These are phyloP conservation scores for Pyrenophora seminiperda DNA, from an alignment of 2,329 filamentous ascomycete genomes.

Conservation along the genomic window DNA sequence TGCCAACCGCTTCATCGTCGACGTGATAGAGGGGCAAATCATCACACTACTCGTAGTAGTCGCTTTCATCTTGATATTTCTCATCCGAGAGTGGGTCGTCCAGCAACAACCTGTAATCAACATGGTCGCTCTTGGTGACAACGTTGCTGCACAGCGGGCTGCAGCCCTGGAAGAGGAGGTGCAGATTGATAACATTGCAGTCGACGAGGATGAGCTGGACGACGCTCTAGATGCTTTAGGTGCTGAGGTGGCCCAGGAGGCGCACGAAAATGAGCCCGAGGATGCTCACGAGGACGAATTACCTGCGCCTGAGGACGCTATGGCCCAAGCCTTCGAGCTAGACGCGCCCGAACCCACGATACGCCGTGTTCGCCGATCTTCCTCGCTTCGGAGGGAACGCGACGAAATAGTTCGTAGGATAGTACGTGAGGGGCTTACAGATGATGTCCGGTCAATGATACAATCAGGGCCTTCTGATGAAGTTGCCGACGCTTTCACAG, in stretches of 20 bases:
- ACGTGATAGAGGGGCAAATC: constrained; percentile 87
- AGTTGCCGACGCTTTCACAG: constrained; percentile 11
- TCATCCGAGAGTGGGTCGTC: constrained; percentile 97
- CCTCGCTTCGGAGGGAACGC: constrained; percentile 20
- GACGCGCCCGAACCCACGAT: constrained; percentile 13
- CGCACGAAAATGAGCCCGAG: background rate
- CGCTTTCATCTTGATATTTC: constrained; percentile 93
- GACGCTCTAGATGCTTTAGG: constrained; percentile 9
- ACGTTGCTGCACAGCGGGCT: constrained; percentile 34
- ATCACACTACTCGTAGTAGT: constrained; percentile 91
- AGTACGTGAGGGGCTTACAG: constrained; percentile 27
- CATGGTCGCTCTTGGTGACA: constrained; percentile 58
- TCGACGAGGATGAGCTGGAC: constrained; percentile 13
- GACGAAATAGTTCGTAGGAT: constrained; percentile 22
- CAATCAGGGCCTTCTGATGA: constrained; percentile 19
- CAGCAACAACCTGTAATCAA: constrained; percentile 96
- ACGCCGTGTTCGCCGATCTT: constrained; percentile 22
- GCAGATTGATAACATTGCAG: constrained; percentile 16
- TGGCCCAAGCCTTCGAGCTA: background rate
- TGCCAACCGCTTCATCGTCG: constrained; percentile 79
- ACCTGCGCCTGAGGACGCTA: background rate
- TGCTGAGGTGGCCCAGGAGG: constrained; percentile 7
- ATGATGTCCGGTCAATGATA: constrained; percentile 23
- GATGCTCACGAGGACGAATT: constrained; percentile 1
- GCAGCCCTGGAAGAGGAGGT: constrained; percentile 34